Evolutionary conservation across 1,284 basidiomycete genomes (phyloP), one percentile per base, ranked within the genome.

Genomic region (Porogramme epimiltina): DNA sequence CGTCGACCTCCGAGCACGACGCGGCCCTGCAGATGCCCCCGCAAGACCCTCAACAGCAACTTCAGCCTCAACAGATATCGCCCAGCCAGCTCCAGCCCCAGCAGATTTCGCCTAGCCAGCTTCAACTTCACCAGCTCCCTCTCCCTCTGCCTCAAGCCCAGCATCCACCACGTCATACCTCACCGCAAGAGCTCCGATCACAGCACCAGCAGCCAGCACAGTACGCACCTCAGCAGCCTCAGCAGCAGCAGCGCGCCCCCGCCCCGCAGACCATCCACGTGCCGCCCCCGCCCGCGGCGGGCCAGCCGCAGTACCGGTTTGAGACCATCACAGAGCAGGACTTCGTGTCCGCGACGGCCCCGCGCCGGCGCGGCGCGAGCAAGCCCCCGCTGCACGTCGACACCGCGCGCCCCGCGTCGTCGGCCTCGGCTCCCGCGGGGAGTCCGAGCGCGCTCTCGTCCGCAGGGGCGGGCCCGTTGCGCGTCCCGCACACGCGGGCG

Each of bases 261-360:
- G 45, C 52, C 26, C 55, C 43, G 42, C 52, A 51, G 41, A 59
- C 58, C 25, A 66, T 66, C 47, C 58, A 58, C 22, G 54, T 66
- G 18, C 62, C 58, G 42, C 61, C 62, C 36, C 58, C 55, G 24
- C 55, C 63, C 15, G 34, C 42, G 6, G 20, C 50, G 16, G 41
- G 48, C 42, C 45, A 56, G 60, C 52, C 52, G 41, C 55, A 56
- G 49, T 66, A 55, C 45, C 66, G 63, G 42, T 70, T 70, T 59
- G 66, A 68, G 51, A 66, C 62, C 52, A 59, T 61, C 38, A 62
- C 63, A 49, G 62, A 63, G 50, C 62, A 63, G 45, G 55, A 66
- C 37, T 68, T 64, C 49, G 47, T 55, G 36, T 61, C 49, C 39
- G 47, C 56, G 49, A 44, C 42, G 33, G 44, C 44, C 26, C 55